Base-by-base conservation (phyloP, 2,329 filamentous ascomycete species). In the Endoconidiophora polonica region DNA sequence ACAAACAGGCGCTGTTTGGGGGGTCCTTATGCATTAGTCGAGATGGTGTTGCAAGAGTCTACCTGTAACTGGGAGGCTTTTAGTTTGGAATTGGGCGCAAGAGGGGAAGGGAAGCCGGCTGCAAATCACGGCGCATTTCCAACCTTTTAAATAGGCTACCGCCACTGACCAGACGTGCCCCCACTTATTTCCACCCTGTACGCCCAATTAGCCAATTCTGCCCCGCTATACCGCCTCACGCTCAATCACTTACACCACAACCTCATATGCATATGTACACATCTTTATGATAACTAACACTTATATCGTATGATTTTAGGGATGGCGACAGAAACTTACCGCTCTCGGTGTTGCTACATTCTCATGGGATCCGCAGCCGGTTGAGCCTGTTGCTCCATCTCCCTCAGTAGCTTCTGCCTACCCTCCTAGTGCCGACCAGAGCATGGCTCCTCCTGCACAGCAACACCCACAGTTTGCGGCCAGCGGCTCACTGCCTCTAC, bases 251-350 rank as follows among this genome's bases (percentile, higher is more conserved):
- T 40, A 29, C 38, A 46, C 12, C 26, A 29, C 9, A 9, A 40
- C 26, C 41, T 48, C 44, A 36, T 24, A 12, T 48, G 7, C 10
- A 24, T 29, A 18, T 10, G 7, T 9, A 33, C 4, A 16, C 20
- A 23, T 16, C 14, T 37, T 45, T 33, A 38, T 5, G 12, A 10
- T 33, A 33, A 10, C 26, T 33, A 33, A 33, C 26, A 33, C 3
- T 3, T 1, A 10, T 33, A 33, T 33, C 26, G 7, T 10, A 33
- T 10, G 26, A 33, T 40, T 49, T 44, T 59, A 96, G 88, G 85
- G 81, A 68, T 98, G 91, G 91, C 88, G 96, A 71, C 74, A 81
- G 59, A 95, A 93, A 66, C 74, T 98, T 36, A 83, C 88, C 1
- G 78, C 79, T 57, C 79, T 93, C 56, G 79, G 83, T 57, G 82